Base-by-base conservation (phyloP, 108 stramenopile genomes). In the Licmophora abbreviata region DNA sequence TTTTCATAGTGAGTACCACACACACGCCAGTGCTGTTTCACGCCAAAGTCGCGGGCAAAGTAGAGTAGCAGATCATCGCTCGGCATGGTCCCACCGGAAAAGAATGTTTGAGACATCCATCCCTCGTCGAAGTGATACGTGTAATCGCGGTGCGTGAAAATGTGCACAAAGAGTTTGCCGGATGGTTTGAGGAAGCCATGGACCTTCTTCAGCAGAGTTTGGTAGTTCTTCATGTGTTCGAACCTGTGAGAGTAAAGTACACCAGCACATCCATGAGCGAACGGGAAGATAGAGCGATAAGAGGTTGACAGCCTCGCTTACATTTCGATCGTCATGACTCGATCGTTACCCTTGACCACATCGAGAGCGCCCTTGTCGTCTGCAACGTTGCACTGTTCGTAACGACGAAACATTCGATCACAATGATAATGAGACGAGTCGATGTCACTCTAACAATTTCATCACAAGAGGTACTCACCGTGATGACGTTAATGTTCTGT, bases 151-250 rank as follows among this genome's bases (percentile, higher is more conserved):
- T 95, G 93, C 18, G 81, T 68, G 64, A 98, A 98, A 44, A 96
- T 93, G 71, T 98, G 97, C 40, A 95, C 82, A 63, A 98, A 95
- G 18, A 95, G 64, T 48, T 86, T 82, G 4, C 92, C 95, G 15
- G 48, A 48, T 15, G 75, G 66, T 44, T 71, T 73, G 41, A 98
- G 69, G 78, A 90, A 95, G 18, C 52, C 42, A 23, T 79, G 37
- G 17, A 98, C 65, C 64, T 93, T 94, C 9, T 50, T 36, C 28
- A 98, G 59, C 29, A 98, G 71, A 23, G 36, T 25, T 24, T 80
- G 51, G 61, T 98, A 98, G 64, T 98, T 98, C 66, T 96, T 96
- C 94, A 96, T 94, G 74, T 98, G 97, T 61, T 98, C 97, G 46
- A 98, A 92, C 85, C 76, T 83, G 45, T 18, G 18, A 34, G 22